phyloP scores from a whole-genome alignment of 2,329 filamentous ascomycete genomes.

The Phaeosphaeriaceae sp. region DNA sequence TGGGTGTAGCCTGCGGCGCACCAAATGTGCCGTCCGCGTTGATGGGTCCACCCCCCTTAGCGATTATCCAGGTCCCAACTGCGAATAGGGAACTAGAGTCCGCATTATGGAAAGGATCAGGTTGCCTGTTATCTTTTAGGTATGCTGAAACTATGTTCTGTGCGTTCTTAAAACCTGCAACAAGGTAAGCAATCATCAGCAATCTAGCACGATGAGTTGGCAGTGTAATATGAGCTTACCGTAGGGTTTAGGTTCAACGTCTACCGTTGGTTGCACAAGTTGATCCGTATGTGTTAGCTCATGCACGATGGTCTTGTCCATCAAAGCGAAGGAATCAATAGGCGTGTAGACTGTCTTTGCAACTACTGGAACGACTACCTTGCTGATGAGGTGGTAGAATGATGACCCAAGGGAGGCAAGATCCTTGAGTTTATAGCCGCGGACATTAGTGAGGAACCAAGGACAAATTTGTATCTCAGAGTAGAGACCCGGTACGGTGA shows the following conservation, averaged over 20 bases:
- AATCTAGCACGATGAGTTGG: neutral
- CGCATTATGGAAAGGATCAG: neutral
- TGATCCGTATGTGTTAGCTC: slow-evolving; percentile 3
- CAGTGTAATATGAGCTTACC: neutral
- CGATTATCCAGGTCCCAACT: neutral
- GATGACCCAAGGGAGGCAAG: neutral
- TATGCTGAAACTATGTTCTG: neutral
- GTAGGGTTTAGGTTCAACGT: neutral
- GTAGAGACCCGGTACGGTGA: neutral
- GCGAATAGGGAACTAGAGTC: neutral
- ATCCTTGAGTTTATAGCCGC: slow-evolving; percentile 4
- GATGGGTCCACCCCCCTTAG: slow-evolving; percentile 1
- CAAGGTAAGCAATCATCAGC: neutral
- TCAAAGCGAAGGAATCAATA: neutral
- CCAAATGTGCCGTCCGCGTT: neutral
- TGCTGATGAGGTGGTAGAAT: neutral
- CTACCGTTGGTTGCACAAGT: neutral
- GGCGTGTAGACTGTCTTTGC: neutral
- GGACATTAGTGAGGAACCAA: neutral
- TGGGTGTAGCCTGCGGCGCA: slow-evolving; percentile 1
- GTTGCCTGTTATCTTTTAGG: neutral
- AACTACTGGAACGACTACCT: neutral
- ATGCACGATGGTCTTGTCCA: slow-evolving; percentile 7
- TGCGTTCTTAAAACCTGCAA: neutral
- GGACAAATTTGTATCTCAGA: slow-evolving; percentile 7